Conservation (phyloP, 768 basidiomycete species). For the Lactarius sanguifluus region DNA sequence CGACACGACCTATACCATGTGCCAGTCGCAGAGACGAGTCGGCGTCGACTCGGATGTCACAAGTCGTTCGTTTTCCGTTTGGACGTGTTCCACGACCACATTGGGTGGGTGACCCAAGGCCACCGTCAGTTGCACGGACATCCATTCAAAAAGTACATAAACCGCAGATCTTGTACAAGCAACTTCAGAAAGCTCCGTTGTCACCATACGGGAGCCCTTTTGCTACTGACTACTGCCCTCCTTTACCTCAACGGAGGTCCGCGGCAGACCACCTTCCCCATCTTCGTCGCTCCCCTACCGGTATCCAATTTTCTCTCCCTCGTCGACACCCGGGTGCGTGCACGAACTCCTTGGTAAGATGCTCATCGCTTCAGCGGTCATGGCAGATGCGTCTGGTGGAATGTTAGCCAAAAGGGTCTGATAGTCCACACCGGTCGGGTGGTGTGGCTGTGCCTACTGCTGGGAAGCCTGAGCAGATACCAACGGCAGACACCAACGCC, state of each 20-base stretch:
- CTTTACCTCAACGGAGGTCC: neutral
- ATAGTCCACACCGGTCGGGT: slow-evolving; percentile 20
- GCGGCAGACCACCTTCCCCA: neutral
- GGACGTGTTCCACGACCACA: too few relatives aligned
- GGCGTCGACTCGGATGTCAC: too few relatives aligned
- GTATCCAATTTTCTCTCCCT: neutral
- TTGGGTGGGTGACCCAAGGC: too few relatives aligned
- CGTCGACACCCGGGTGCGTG: too few relatives aligned
- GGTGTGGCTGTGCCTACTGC: slow-evolving; percentile 7
- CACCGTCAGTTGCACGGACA: too few relatives aligned
- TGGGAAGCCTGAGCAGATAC: slow-evolving; percentile 4
- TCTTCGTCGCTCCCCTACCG: neutral
- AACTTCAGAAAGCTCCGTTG: neutral
- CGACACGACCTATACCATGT: too few relatives aligned
- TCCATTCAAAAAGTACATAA: too few relatives aligned
- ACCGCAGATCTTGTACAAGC: neutral
- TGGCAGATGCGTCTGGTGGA: slow-evolving; percentile 6
- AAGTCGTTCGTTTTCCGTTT: too few relatives aligned
- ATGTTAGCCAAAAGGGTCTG: slow-evolving; percentile 9
- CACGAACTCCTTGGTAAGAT: slow-evolving; percentile 16
- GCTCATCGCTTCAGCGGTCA: slow-evolving; percentile 7
- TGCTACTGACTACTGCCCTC: neutral
- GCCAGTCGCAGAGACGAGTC: too few relatives aligned
- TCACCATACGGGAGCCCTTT: neutral
- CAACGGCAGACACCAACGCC: neutral